Evolutionary conservation across 2,329 filamentous ascomycete genomes (phyloP), one percentile per base, ranked within the genome.

Genomic region (Pseudohalonectria lignicola): DNA sequence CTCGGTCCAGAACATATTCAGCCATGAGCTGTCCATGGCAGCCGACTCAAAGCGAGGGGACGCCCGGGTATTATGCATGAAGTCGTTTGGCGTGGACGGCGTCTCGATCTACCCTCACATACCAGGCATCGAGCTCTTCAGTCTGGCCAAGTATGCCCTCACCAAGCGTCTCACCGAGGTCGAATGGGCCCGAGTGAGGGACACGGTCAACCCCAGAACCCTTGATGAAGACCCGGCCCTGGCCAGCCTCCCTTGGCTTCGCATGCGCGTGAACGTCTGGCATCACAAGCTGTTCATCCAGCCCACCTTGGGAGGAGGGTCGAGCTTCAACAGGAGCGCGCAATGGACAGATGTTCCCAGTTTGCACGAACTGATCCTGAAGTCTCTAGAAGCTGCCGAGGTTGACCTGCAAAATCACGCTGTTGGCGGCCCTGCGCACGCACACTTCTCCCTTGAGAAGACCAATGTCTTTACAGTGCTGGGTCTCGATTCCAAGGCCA

Each of bases 31-130:
- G 10, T 15, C 8, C 11, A 18, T 8, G 13, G 18, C 6, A 19
- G 30, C 8, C 8, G n/a, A n/a, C n/a, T n/a, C n/a, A n/a, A n/a
- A n/a, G n/a, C n/a, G n/a, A n/a, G 31, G 16, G n/a, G 11, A 17
- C 4, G 20, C 37, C 13, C 39, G 43, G 16, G 32, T 10, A 10
- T 31, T 39, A n/a, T 76, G 87, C 37, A 64, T 94, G n/a, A 61
- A 62, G 3, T 74, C 74, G 13, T 67, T 96, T 8, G 76, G 80
- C 18, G 69, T 86, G 1, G 92, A 98, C 55, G 92, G 92, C 10
- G 81, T 93, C 33, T 81, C 84, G 1, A 82, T 84, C 0, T 98
- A 96, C 58, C 76, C 80, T 34, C 71, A 94, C 41, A 87, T 87
- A 16, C 86, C 88, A 1, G 74, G 83, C 46, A 69, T 94, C 12